A percentile compares a stretch with the other conserved stretches of the same genome.
Conservation (phyloP, 2,329 filamentous ascomycete genomes). For the Colletotrichum tropicicola region DNA sequence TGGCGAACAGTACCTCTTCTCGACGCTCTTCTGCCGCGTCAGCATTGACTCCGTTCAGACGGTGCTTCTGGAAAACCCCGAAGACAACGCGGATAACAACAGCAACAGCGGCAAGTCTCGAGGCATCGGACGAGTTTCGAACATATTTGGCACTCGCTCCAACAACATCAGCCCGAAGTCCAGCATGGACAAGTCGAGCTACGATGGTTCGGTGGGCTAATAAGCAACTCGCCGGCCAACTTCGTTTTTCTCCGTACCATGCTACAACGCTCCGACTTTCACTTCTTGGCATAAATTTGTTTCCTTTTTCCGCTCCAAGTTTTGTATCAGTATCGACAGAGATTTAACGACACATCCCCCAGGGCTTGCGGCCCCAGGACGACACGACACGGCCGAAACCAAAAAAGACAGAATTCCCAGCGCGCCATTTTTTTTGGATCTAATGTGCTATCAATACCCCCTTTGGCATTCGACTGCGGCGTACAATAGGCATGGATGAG, state of each 20-base stretch:
- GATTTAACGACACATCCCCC: constrained; percentile 19
- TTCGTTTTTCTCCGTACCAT: constrained; percentile 8
- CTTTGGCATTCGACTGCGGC: constrained; percentile 31
- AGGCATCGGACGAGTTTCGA: constrained; percentile 56
- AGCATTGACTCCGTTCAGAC: constrained; percentile 68
- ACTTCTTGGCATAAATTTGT: constrained; percentile 27
- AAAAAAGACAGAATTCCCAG: constrained; percentile 29
- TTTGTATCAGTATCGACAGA: constrained; percentile 31
- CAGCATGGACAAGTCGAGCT: constrained; percentile 57
- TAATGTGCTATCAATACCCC: constrained; percentile 31
- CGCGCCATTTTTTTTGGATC: constrained; percentile 29
- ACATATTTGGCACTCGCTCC: constrained; percentile 62
- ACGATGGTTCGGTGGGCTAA: constrained; percentile 45
- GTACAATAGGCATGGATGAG: constrained; percentile 29
- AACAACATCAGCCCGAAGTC: constrained; percentile 60
- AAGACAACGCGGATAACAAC: constrained; percentile 38
- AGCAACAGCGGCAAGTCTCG: constrained; percentile 62
- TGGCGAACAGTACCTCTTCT: constrained; percentile 94
- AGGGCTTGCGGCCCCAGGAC: constrained; percentile 17
- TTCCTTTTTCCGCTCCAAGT: constrained; percentile 12
- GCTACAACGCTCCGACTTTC: constrained; percentile 12
- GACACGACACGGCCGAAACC: constrained; percentile 32
- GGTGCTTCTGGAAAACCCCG: constrained; percentile 61
- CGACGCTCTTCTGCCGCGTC: constrained; percentile 91
- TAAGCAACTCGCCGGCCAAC: background rate